Base-by-base conservation (phyloP, 495 filamentous ascomycete genomes). In the Hypoxylon crocopeplum region DNA sequence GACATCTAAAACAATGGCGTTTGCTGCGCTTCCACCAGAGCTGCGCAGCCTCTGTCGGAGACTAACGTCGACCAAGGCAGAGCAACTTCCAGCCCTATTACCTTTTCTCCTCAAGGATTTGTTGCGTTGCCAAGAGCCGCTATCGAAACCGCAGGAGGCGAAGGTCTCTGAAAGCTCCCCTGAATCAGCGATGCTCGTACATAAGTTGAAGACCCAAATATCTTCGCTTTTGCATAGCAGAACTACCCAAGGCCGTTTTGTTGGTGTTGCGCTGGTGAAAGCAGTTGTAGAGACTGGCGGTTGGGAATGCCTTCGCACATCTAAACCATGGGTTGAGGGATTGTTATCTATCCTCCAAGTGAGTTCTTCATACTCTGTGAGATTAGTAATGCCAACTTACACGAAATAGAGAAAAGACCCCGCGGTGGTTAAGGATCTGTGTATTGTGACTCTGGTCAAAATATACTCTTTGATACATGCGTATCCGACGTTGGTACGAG, bases 401-500 rank as follows among this genome's bases (percentile, higher is more conserved):
- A 54, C 11, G 15, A 53, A 59, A 34, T 72, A 93, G 86, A 90
- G 88, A 82, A 77, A 84, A 75, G 90, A 94, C 63, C 83, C 88
- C 3, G 63, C 83, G n/a, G 79, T 85, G 7, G 84, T 84, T 4
- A 91, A 91, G 68, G 86, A 86, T 69, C 76, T 96, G 56, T 82
- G 79, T 66, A 78, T 95, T 24, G 82, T 94, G 48, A 83, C 89
- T 20, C 67, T 96, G 55, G 89, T 88, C 16, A 87, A 88, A 59
- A 92, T 95, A 50, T 96, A 91, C 78, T 79, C 85, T 48, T 79
- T 93, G 17, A 88, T 90, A 49, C 91, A 91, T 61, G 84, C 85
- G 44, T 89, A 91, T 73, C 89, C 86, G 32, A 92, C 88, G 13
- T 78, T 96, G 17, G 79, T 93, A n/a, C 80, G 92, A 61, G 92